Percentiles rank a stretch among this genome's conserved stretches.
Conservation (phyloP, 192 early-diverging fungal species). For the Coemansia aciculifera region DNA sequence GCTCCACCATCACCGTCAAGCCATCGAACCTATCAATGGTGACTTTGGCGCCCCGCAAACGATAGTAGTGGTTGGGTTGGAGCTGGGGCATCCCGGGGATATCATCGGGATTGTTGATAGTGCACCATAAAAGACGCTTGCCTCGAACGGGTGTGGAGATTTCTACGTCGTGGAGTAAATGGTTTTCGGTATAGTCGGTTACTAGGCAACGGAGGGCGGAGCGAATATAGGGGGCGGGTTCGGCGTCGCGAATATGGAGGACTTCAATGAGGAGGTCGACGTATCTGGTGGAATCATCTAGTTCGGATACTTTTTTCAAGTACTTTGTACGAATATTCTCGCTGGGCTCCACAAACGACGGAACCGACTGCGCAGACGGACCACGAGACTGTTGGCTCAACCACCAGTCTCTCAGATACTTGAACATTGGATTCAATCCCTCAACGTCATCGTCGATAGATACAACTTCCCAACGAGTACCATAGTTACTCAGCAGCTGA, state of each 20-base stretch:
- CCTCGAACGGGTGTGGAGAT: background rate
- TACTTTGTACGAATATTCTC: background rate
- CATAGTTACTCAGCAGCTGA: conserved; percentile 9
- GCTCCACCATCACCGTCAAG: background rate
- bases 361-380: too few species aligned
- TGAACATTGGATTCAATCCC: conserved; percentile 8
- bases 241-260: background rate
- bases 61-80: background rate
- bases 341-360: too few species aligned
- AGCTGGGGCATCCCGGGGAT: conserved; percentile 22
- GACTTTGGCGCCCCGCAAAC: conserved; percentile 15
- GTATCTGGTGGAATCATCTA: background rate
- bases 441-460: background rate
- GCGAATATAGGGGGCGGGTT: background rate
- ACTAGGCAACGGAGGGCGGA: conserved; percentile 11
- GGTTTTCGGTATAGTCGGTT: conserved; percentile 25
- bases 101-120: conserved; percentile 6
- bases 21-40: background rate
- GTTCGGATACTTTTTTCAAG: background rate
- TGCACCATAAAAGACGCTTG: conserved; percentile 11
- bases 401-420: conserved; percentile 25
- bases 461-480: conserved; percentile 16
- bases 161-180: background rate
- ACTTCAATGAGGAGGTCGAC: conserved; percentile 26
- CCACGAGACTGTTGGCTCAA: too few species aligned